Evolutionary conservation across 176 grass and related monocot species (phyloP).

Genomic region (Ensete glaucum): DNA sequence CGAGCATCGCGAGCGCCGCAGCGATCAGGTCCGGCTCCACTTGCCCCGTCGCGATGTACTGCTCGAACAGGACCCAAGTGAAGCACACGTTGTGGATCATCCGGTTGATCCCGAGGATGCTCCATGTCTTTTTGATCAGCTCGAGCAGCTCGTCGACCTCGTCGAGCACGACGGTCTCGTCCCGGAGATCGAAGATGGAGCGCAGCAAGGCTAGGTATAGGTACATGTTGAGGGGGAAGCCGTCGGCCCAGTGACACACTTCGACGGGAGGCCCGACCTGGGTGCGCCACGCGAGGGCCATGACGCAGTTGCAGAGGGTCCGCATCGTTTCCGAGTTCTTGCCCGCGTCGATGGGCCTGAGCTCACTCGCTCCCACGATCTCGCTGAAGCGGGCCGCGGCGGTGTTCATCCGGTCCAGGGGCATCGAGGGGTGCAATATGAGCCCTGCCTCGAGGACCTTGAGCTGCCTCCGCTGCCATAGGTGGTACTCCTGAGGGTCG

Average conservation of each 20-base stretch:
- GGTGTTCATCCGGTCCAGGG: conserved; percentile 54
- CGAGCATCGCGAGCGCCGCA: conserved; percentile 47
- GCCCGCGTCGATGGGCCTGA: conserved; percentile 53
- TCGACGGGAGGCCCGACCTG: conserved; percentile 11
- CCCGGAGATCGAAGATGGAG: conserved; percentile 49
- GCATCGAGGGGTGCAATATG: conserved; percentile 49
- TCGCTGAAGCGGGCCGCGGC: conserved; percentile 54
- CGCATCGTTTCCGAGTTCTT: conserved; percentile 63
- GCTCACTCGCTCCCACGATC: conserved; percentile 41
- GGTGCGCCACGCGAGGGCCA: conserved; percentile 54
- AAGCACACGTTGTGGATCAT: conserved; percentile 63
- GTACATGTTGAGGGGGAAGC: conserved; percentile 64
- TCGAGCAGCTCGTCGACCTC: conserved; percentile 85
- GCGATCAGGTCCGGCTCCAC: conserved; percentile 53
- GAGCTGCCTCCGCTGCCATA: conserved; percentile 74
- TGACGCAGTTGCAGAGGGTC: conserved; percentile 37
- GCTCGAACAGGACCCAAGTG: conserved; percentile 63
- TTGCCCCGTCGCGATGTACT: conserved; percentile 61
- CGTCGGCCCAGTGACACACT: conserved; percentile 67
- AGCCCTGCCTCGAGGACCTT: conserved; percentile 76
- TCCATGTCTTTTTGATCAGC: conserved; percentile 84
- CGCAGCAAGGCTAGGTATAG: conserved; percentile 63
- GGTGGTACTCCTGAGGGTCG: conserved; percentile 63
- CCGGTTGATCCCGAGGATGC: conserved; percentile 46
- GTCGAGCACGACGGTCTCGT: conserved; percentile 57